Conservation (phyloP, 441 rosid species). For the Euphorbia celastroides region DNA sequence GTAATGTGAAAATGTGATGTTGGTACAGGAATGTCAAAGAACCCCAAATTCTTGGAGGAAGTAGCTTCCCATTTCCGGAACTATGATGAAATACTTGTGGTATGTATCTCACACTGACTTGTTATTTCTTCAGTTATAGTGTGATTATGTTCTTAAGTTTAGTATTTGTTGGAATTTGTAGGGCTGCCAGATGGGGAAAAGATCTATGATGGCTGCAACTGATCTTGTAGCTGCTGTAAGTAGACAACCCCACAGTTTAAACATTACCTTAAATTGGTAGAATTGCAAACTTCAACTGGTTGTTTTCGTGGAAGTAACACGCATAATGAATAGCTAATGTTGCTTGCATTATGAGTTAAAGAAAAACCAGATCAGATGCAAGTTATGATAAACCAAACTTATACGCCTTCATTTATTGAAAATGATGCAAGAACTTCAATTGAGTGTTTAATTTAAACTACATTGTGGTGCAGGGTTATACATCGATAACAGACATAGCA, state of each 20-base stretch:
- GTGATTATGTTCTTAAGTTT: background rate
- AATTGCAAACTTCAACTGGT: slow-evolving; percentile 8
- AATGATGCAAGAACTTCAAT: background rate
- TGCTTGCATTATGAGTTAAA: background rate
- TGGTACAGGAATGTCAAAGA: slow-evolving; percentile 61
- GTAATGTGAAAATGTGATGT: background rate
- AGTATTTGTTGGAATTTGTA: slow-evolving; percentile 16
- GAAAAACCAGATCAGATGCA: background rate
- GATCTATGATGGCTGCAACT: slow-evolving; percentile 73
- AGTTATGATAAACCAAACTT: background rate
- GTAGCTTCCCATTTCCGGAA: slow-evolving; percentile 53
- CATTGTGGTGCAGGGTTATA: slow-evolving; percentile 60
- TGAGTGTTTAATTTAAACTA: background rate
- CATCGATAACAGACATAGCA: slow-evolving; percentile 58
- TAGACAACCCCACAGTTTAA: slow-evolving; percentile 9
- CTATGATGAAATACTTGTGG: slow-evolving; percentile 78
- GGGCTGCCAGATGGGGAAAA: slow-evolving; percentile 78
- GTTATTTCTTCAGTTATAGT: background rate
- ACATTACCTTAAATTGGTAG: slow-evolving; percentile 1
- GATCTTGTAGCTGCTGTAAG: slow-evolving; percentile 78
- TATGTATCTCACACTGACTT: slow-evolving; percentile 21
- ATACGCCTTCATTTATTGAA: background rate
- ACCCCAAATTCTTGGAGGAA: slow-evolving; percentile 53
- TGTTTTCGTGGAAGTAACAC: slow-evolving; percentile 3
- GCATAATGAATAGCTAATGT: background rate